These are phyloP conservation scores for Gilbertella persicaria DNA, from an alignment of 371 early-diverging fungal species.

Conservation along the genomic window DNA sequence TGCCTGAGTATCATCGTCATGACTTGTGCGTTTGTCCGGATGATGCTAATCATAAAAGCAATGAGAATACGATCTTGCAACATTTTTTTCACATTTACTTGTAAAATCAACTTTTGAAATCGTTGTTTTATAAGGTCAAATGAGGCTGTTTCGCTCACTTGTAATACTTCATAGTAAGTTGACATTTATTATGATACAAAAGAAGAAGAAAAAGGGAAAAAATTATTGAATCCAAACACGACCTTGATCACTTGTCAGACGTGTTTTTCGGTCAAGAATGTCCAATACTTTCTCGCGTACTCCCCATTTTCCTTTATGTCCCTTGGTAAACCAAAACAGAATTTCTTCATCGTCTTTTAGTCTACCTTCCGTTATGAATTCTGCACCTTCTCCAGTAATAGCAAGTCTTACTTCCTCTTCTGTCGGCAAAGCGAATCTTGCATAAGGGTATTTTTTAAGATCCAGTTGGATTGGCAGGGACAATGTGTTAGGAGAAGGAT, in stretches of 20 bases:
- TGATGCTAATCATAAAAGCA: slow-evolving; percentile 36
- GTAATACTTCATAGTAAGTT: slow-evolving; percentile 46
- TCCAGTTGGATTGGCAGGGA: slow-evolving; percentile 35
- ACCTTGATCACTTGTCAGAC: slow-evolving; percentile 21
- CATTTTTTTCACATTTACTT: slow-evolving; percentile 25
- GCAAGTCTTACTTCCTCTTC: slow-evolving; percentile 73
- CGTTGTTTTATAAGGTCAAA: slow-evolving; percentile 45
- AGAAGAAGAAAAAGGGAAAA: not conserved
- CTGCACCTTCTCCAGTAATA: slow-evolving; percentile 61
- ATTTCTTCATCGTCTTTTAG: slow-evolving; percentile 64
- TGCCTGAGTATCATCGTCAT: slow-evolving; percentile 14
- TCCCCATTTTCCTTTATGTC: slow-evolving; percentile 62
- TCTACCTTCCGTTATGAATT: slow-evolving; percentile 49
- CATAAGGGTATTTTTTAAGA: slow-evolving; percentile 69
- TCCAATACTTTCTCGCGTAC: slow-evolving; percentile 65
- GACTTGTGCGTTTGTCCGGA: slow-evolving; percentile 44
- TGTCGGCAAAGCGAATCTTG: slow-evolving; percentile 74
- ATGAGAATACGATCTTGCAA: too few species aligned
- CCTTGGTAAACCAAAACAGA: slow-evolving; percentile 64
- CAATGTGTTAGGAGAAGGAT: slow-evolving; percentile 32
- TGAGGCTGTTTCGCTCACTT: slow-evolving; percentile 40
- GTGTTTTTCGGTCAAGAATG: slow-evolving; percentile 64
- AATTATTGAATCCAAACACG: slow-evolving; percentile 20
- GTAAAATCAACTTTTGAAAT: slow-evolving; percentile 49
- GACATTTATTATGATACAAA: slow-evolving; percentile 21